Evolutionary conservation across 495 filamentous ascomycete genomes (phyloP).

Genomic region (Rostrohypoxylon terebratum): DNA sequence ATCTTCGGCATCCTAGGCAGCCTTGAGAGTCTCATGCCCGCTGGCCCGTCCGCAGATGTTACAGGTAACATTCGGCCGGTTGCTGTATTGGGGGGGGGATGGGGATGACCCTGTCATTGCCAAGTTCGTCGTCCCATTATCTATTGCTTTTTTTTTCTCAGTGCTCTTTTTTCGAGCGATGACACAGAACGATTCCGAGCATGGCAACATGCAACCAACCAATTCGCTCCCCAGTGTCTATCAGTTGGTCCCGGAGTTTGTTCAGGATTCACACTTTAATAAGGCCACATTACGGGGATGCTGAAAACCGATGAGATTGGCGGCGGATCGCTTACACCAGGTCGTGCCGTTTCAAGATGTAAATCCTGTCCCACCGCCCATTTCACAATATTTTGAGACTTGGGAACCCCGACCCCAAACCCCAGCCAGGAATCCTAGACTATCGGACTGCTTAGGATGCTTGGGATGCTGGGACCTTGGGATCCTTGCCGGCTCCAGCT

Average conservation of each 20-base stretch:
- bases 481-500: conserved; percentile 12
- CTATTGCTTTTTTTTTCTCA: background rate
- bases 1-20: conserved; percentile 20
- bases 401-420: conserved; percentile 20
- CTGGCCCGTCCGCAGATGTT: conserved; percentile 8
- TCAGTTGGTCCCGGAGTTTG: conserved; percentile 11
- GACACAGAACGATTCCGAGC: conserved; percentile 11
- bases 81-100: background rate
- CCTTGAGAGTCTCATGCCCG: conserved; percentile 23
- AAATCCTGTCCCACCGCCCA: conserved; percentile 33
- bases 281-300: conserved; percentile 16
- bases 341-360: conserved; percentile 46
- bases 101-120: conserved; percentile 2
- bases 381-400: conserved; percentile 31
- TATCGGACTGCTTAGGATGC: too few relatives aligned
- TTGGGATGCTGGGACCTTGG: background rate
- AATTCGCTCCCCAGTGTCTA: background rate
- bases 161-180: conserved; percentile 7
- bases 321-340: conserved; percentile 40
- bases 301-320: conserved; percentile 35
- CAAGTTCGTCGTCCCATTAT: conserved; percentile 25
- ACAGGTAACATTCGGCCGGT: conserved; percentile 9
- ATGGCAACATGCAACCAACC: background rate
- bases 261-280: conserved; percentile 20
- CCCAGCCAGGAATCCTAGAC: conserved; percentile 11